Base-by-base conservation (phyloP, 208 protist genomes). In the Porcisia deanei region DNA sequence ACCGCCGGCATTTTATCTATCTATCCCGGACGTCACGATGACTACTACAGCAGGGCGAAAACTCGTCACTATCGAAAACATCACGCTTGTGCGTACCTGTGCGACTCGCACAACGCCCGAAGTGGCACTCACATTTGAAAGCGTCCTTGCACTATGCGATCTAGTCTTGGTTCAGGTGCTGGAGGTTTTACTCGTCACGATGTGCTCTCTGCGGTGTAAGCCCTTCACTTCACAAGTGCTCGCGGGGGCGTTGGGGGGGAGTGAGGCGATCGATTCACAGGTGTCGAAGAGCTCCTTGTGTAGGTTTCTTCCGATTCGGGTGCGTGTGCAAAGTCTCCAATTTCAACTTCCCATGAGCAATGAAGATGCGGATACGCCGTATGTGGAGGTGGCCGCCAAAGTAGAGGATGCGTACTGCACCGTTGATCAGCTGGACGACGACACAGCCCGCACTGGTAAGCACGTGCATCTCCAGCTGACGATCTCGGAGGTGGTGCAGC, bases 1-100 rank as follows among this genome's bases (percentile, higher is more conserved):
- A 3, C 34, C 12, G 34, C 53, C 18, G 22, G 2, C 8, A 6
- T 58, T 82, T 25, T 43, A 78, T 45, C 73, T 82, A 0, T 82
- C 73, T 0, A 34, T 82, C 14, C 67, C 78, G 3, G 78, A 82
- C 57, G 47, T 82, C 53, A 75, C 78, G 12, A 78, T 82, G 78
- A 75, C 78, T 53, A 82, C 78, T 3, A 70, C 78, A 1, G 73
- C 78, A 0, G 78, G 78, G 3, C 72, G 71, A 25, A 73, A 78
- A 52, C 47, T 82, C n/a, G 34, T 76, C 68, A 78, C 57, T 0
- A 30, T 75, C 10, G 78, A 82, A 58, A 53, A 82, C 52, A 37
- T 82, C 59, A 71, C 60, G 37, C 37, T 71, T 34, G 53, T 82
- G 54, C 72, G 77, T 37, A 30, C 58, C 5, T 25, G 25, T 10